phyloP scores from a whole-genome alignment of 148 eudicot genomes.

The Vaccinium darrowii region DNA sequence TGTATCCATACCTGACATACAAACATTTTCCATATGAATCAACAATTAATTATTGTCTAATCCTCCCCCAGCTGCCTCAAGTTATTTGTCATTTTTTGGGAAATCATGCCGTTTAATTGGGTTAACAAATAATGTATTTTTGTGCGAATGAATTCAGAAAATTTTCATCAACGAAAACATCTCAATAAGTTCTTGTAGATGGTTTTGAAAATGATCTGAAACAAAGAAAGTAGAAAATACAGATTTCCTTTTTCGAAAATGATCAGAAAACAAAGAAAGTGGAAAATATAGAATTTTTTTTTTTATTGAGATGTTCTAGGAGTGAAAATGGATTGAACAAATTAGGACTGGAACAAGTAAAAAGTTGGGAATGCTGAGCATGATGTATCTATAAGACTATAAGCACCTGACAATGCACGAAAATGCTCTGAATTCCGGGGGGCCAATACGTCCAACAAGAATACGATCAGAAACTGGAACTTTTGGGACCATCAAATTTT shows the following conservation, averaged over 20 bases:
- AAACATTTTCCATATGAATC: background rate
- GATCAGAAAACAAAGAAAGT: no score
- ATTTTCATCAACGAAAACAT: background rate
- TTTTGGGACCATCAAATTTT: conserved; percentile 38
- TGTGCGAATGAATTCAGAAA: background rate
- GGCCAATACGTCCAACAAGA: conserved; percentile 28
- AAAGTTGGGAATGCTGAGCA: background rate
- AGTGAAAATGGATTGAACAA: background rate
- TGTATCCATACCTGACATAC: conserved; percentile 45
- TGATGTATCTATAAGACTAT: background rate
- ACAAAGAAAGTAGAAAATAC: background rate
- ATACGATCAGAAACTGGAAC: conserved; percentile 33
- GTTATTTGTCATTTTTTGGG: background rate
- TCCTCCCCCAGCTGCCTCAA: background rate
- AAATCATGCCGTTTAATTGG: background rate
- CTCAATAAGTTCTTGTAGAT: background rate
- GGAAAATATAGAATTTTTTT: no score
- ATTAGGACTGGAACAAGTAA: background rate
- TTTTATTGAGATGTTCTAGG: background rate
- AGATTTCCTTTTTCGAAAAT: no score
- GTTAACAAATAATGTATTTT: no score
- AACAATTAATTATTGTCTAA: background rate
- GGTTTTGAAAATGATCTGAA: background rate
- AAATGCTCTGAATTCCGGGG: conserved; percentile 22
- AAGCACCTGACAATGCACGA: conserved; percentile 42